Conservation (phyloP, 441 rosid genomes). For the Gossypium davidsonii region DNA sequence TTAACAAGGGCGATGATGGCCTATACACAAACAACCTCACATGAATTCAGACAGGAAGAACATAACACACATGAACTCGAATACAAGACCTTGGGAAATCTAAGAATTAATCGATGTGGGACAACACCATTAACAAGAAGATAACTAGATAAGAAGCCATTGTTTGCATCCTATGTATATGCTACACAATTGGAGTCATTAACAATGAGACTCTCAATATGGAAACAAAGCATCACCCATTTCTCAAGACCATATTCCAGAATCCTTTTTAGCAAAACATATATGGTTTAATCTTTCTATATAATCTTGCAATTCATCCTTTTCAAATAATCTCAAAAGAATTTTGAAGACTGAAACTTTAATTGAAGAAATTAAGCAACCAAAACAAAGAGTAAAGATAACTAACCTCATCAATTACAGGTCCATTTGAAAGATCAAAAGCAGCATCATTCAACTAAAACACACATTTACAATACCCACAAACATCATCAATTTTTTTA, state of each 20-base stretch:
- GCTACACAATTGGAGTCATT: background rate
- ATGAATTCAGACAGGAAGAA: background rate
- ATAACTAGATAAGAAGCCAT: background rate
- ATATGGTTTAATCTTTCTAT: background rate
- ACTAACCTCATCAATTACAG: constrained; percentile 70
- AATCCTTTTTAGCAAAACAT: background rate
- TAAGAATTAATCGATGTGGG: background rate
- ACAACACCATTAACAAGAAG: background rate
- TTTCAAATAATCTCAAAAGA: background rate
- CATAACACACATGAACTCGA: background rate
- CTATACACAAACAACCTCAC: background rate
- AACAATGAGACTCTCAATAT: background rate
- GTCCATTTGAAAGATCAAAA: constrained; percentile 88
- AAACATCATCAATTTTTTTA: constrained; percentile 8
- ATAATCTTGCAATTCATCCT: constrained; percentile 2
- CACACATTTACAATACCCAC: constrained; percentile 9
- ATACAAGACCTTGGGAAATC: background rate
- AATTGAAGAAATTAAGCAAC: background rate
- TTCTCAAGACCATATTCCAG: background rate
- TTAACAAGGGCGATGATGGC: background rate
- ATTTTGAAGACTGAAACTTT: background rate
- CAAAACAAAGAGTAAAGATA: background rate
- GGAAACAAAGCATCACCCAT: constrained; percentile 3
- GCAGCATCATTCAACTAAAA: constrained; percentile 86
- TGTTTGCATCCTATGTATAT: background rate